Conservation (phyloP, 2,329 filamentous ascomycete genomes). For the Pseudopyricularia cyperi region DNA sequence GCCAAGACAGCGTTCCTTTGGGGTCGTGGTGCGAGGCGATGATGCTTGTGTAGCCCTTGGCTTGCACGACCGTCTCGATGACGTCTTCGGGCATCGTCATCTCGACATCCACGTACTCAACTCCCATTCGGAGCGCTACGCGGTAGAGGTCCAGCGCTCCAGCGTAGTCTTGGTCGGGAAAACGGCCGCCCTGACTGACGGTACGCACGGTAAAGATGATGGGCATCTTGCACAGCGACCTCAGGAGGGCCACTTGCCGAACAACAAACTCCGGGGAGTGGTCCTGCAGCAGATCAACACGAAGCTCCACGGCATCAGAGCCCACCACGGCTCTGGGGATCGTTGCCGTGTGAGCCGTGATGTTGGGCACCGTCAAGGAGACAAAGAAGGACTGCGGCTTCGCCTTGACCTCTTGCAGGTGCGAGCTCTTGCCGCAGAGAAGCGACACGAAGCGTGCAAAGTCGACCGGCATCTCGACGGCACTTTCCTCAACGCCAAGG, state of each 20-base stretch:
- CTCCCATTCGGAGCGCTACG: conserved; percentile 66
- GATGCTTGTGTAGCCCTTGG: conserved; percentile 36
- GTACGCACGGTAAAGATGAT: conserved; percentile 90
- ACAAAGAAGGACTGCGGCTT: conserved; percentile 83
- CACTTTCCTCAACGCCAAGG: conserved; percentile 22
- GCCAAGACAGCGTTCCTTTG: conserved; percentile 67
- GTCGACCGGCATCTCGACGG: conserved; percentile 41
- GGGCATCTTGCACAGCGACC: conserved; percentile 51
- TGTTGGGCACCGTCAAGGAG: conserved; percentile 69
- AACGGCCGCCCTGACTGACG: conserved; percentile 72
- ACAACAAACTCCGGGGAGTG: conserved; percentile 64
- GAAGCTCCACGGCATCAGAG: conserved; percentile 82
- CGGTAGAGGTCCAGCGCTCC: conserved; percentile 63
- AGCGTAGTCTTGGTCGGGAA: conserved; percentile 64
- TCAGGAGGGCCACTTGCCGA: conserved; percentile 68
- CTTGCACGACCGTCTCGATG: conserved; percentile 47
- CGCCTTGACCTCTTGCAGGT: conserved; percentile 40
- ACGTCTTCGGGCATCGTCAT: conserved; percentile 72
- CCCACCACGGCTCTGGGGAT: conserved; percentile 68
- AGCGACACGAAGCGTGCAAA: conserved; percentile 61
- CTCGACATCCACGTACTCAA: conserved; percentile 89
- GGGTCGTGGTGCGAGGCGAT: conserved; percentile 96
- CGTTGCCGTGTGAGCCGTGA: conserved; percentile 48
- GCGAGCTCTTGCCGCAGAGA: conserved; percentile 37
- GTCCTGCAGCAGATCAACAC: conserved; percentile 81